Evolutionary conservation across 371 early-diverging fungal genomes (phyloP), one percentile per base, ranked within the genome.

Genomic region (Mucor plumbeus): DNA sequence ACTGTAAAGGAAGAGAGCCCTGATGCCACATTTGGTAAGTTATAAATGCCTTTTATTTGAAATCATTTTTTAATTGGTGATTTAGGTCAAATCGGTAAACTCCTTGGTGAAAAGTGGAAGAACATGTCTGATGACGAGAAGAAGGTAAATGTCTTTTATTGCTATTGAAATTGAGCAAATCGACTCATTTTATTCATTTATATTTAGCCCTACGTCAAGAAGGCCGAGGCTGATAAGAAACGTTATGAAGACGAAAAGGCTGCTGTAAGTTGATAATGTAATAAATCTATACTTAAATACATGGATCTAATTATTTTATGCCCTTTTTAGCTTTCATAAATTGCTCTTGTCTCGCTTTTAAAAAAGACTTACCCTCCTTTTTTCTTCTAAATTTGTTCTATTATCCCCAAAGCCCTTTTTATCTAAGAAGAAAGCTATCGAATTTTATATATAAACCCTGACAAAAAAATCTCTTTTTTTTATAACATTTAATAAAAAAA

Each of bases 71-170:
- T 59, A 36, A 19, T 59, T 5, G 59, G 26, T 26, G 26, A 26
- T 26, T 35, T 68, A 85, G 87, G 82, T 48, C 79, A 89, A 43
- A 83, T 92, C 43, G 88, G 90, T 69, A 91, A 90, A 82, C 68
- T 89, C 60, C 84, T 94, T 59, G 96, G 96, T 62, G 87, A 86
- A 59, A 76, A 81, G 77, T 95, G 95, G 95, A 88, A 87, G 74
- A 53, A 26, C 8, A 74, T 90, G 80, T 38, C 72, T 50, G 89
- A 89, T 1, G 79, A 79, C 19, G 87, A 91, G 54, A 86, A 87
- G 80, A 74, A 77, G 69, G 77, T 74, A 26, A 26, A 26, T 26
- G 26, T 26, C 26, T 26, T 26, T 26, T 26, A 26, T 26, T 26
- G 26, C 26, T 26, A 26, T 26, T 26, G 26, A 50, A 7, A 19